These are phyloP conservation scores for Emiliania huxleyi DNA, from an alignment of 78 protist genomes.

Conservation along the genomic window DNA sequence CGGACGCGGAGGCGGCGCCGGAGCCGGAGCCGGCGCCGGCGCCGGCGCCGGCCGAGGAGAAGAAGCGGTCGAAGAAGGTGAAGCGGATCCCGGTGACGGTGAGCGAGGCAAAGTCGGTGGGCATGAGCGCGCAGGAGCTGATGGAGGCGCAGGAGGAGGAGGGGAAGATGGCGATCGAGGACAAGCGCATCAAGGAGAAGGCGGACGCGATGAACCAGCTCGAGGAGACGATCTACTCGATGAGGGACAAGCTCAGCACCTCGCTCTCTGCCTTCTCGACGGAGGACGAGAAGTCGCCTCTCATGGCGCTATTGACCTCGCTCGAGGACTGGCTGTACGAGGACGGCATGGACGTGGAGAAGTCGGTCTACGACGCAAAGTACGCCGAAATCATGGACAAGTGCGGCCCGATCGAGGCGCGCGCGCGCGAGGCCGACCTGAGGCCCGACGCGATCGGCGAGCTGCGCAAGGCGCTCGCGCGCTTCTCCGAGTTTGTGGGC, in stretches of 20 bases:
- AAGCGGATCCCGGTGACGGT: conserved; percentile 37
- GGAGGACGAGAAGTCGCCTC: background rate
- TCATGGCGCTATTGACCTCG: background rate
- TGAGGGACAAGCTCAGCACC: background rate
- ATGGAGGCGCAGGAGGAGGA: background rate
- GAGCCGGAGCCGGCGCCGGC: conserved; percentile 31
- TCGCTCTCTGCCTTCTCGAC: background rate
- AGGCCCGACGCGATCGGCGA: background rate
- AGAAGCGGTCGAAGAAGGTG: conserved; percentile 59
- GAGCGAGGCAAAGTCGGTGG: background rate
- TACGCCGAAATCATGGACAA: background rate
- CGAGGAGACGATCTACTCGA: background rate
- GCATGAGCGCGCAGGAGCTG: background rate
- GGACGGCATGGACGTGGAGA: background rate
- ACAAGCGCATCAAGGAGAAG: background rate
- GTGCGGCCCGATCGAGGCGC: background rate
- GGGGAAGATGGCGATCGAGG: background rate
- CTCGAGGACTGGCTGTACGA: conserved; percentile 22
- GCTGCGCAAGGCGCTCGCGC: background rate
- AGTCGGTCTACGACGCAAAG: background rate
- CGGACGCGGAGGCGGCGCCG: background rate
- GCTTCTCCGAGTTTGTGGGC: background rate
- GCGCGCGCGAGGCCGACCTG: background rate
- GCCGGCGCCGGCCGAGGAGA: conserved; percentile 31
- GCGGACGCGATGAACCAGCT: background rate